Percentiles rank a stretch among this genome's conserved stretches.
phyloP scores from a whole-genome alignment of 331 rosid species.

The Saraca asoca region DNA sequence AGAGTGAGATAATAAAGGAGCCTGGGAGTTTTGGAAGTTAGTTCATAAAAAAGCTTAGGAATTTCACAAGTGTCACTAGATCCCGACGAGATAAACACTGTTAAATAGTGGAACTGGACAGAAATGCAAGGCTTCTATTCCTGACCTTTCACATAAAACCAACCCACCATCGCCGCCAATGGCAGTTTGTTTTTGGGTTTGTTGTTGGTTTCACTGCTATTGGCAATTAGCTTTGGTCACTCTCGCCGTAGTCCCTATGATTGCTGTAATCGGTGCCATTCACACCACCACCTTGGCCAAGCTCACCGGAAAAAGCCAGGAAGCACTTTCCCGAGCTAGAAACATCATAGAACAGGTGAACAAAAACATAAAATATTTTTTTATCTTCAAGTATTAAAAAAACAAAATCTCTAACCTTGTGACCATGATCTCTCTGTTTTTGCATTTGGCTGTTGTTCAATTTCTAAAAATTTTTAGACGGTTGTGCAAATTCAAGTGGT shows the following conservation, averaged over 20 bases:
- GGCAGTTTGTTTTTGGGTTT: constrained; percentile 79
- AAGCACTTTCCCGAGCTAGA: constrained; percentile 89
- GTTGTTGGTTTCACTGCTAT: constrained; percentile 95
- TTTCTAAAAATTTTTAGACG: constrained; percentile 59
- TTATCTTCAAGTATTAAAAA: too few species aligned
- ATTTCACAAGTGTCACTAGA: constrained; percentile 79
- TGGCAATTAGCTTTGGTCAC: constrained; percentile 98
- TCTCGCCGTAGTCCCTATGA: constrained; percentile 92
- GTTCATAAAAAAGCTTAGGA: constrained; percentile 55
- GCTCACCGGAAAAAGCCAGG: constrained; percentile 86
- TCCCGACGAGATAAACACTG: constrained; percentile 77
- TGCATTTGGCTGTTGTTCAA: constrained; percentile 39
- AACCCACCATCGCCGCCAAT: constrained; percentile 35
- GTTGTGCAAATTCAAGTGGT: constrained; percentile 94
- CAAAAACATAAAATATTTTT: too few species aligned
- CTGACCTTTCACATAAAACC: constrained; percentile 41
- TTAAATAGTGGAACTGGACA: constrained; percentile 95
- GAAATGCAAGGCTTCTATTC: constrained; percentile 82
- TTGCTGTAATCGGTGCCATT: constrained; percentile 91
- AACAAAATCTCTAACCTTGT: not conserved
- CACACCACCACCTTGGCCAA: constrained; percentile 80
- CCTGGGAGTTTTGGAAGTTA: constrained; percentile 30
- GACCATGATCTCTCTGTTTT: constrained; percentile 20
- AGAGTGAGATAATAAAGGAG: constrained; percentile 40
- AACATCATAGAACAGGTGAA: constrained; percentile 88